Evolutionary conservation across 2,329 filamentous ascomycete species (phyloP).

Genomic region (Neonectria faginata): DNA sequence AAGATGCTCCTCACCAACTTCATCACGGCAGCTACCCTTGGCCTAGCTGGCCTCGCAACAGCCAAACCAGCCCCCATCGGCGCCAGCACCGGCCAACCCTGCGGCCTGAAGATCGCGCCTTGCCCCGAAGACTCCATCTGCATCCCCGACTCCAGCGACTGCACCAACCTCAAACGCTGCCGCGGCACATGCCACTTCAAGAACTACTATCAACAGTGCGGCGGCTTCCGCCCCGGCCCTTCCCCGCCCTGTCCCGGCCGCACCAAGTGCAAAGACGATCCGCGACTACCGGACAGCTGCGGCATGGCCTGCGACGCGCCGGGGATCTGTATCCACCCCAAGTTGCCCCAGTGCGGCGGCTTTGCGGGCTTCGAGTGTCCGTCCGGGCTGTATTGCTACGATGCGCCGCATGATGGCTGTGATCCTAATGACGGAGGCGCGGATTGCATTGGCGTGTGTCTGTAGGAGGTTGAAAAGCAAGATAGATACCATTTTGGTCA

Average conservation of each 20-base stretch:
- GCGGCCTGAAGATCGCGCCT: conserved; percentile 47
- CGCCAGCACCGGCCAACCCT: conserved; percentile 31
- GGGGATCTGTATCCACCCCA: conserved; percentile 49
- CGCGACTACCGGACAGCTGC: conserved; percentile 45
- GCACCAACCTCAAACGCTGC: conserved; percentile 46
- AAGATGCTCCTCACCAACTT: conserved; percentile 43
- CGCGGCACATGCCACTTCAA: conserved; percentile 46
- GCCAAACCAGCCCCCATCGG: conserved; percentile 14
- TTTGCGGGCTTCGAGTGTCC: conserved; percentile 45
- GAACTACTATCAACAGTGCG: conserved; percentile 50
- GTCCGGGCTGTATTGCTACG: conserved; percentile 46
- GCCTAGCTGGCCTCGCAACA: conserved; percentile 28
- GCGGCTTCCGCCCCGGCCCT: conserved; percentile 45
- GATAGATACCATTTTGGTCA: neutral
- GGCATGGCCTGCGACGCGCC: conserved; percentile 52
- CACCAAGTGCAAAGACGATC: conserved; percentile 50
- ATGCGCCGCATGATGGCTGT: conserved; percentile 44
- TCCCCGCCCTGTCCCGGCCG: conserved; percentile 39
- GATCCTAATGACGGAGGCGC: conserved; percentile 45
- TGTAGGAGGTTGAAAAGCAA: conserved; percentile 31
- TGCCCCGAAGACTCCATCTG: conserved; percentile 46
- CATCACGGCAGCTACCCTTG: conserved; percentile 33
- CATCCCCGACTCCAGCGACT: conserved; percentile 37
- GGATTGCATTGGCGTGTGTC: conserved; percentile 49
- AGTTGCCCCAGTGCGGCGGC: conserved; percentile 41